Percentiles rank a stretch among this genome's conserved stretches.
Evolutionary conservation across 1,284 basidiomycete species (phyloP).

Genomic region (Pterulicium gracile): DNA sequence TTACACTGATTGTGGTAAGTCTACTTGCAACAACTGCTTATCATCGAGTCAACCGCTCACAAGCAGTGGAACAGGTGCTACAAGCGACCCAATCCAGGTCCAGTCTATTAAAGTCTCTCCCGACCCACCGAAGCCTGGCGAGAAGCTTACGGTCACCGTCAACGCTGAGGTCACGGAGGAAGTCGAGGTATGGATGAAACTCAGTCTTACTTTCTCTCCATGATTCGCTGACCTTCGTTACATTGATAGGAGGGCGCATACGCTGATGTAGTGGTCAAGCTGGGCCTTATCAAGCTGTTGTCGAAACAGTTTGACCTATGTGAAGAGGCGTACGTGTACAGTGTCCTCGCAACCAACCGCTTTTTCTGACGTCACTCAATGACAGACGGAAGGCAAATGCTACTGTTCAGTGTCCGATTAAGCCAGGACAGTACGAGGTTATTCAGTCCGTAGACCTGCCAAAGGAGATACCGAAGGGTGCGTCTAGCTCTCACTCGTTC

Average conservation of each 20-base stretch:
- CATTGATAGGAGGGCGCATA: conserved; percentile 72
- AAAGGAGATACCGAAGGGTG: conserved; percentile 82
- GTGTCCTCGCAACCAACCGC: conserved; percentile 1
- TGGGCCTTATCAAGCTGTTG: conserved; percentile 80
- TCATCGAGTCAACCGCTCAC: conserved; percentile 3
- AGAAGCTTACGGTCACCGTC: conserved; percentile 76
- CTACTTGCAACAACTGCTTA: background rate
- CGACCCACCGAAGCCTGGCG: conserved; percentile 76
- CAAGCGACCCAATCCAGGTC: conserved; percentile 43
- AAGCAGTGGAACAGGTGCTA: conserved; percentile 26
- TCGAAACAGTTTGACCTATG: conserved; percentile 80
- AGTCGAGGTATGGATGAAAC: conserved; percentile 48
- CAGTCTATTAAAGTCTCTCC: conserved; percentile 61
- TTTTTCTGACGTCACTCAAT: conserved; percentile 8
- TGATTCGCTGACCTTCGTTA: conserved; percentile 4
- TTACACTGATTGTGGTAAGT: conserved; percentile 51
- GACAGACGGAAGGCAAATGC: conserved; percentile 56
- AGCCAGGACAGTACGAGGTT: conserved; percentile 59
- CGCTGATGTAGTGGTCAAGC: conserved; percentile 80
- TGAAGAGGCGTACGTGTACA: conserved; percentile 74
- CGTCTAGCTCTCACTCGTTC: conserved; percentile 13
- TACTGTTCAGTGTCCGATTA: conserved; percentile 70
- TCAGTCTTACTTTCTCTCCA: conserved; percentile 4
- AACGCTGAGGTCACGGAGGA: conserved; percentile 43
- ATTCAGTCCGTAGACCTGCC: conserved; percentile 76